Percentiles rank a stretch among this genome's conserved stretches.
These are phyloP conservation scores for Aquilaria malaccensis DNA, from an alignment of 345 rosid species.

Conservation along the genomic window DNA sequence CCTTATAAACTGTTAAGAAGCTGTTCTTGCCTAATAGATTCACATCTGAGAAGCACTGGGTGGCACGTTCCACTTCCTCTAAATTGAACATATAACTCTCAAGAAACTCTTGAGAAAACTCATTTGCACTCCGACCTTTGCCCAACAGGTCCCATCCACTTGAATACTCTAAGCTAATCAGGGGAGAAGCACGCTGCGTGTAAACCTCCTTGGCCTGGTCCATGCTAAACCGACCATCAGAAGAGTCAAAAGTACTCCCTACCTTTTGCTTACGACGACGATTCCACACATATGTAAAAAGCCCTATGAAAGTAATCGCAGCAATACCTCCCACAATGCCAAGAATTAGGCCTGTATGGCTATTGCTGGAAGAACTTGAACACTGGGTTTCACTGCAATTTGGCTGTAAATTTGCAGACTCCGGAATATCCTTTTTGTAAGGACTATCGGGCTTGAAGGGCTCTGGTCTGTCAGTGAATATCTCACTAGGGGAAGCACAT, in stretches of 20 bases:
- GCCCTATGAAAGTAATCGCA: constrained; percentile 31
- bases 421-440: constrained; percentile 43
- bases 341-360: constrained; percentile 34
- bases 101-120: constrained; percentile 66
- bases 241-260: constrained; percentile 45
- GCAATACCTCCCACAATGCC: constrained; percentile 40
- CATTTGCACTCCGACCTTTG: constrained; percentile 40
- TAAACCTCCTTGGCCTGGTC: constrained; percentile 52
- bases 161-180: constrained; percentile 82
- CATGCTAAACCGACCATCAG: constrained; percentile 60
- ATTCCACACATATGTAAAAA: constrained; percentile 46
- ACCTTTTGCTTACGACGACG: constrained; percentile 68
- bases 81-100: constrained; percentile 92
- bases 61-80: constrained; percentile 91
- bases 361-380: constrained; percentile 23
- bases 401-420: constrained; percentile 51
- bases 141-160: constrained; percentile 94
- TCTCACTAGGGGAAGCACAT: constrained; percentile 36
- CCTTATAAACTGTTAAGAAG: constrained; percentile 72
- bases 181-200: constrained; percentile 63
- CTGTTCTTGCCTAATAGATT: constrained; percentile 72
- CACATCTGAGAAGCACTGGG: constrained; percentile 77
- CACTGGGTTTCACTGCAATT: constrained; percentile 34
- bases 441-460: constrained; percentile 48
- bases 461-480: constrained; percentile 47